Conservation (phyloP, 2,329 filamentous ascomycete genomes). For the Xylaria sp. region DNA sequence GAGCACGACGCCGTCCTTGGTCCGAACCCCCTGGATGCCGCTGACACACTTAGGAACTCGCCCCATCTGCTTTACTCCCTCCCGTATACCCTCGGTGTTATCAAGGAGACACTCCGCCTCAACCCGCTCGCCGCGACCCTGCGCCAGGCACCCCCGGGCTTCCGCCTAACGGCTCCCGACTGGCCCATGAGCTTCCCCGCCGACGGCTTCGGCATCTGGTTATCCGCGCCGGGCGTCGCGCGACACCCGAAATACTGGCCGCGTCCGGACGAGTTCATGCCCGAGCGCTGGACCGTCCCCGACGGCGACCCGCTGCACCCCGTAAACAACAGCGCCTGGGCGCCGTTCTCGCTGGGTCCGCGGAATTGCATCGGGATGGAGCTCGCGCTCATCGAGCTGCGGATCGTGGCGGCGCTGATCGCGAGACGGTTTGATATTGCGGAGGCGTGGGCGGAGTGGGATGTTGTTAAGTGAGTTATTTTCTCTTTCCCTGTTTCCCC, state of each 20-base stretch:
- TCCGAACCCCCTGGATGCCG: slow-evolving; percentile 23
- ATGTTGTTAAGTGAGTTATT: slow-evolving; percentile 25
- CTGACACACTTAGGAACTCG: slow-evolving; percentile 14
- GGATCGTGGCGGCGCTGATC: slow-evolving; percentile 44
- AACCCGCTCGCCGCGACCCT: slow-evolving; percentile 30
- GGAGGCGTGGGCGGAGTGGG: slow-evolving; percentile 39
- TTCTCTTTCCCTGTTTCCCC: not conserved
- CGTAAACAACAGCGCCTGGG: slow-evolving; percentile 39
- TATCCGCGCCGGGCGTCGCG: slow-evolving; percentile 22
- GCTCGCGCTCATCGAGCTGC: slow-evolving; percentile 49
- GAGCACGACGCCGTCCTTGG: slow-evolving; percentile 37
- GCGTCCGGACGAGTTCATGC: slow-evolving; percentile 33
- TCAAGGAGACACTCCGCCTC: slow-evolving; percentile 36
- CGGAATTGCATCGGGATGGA: slow-evolving; percentile 54
- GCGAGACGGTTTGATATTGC: slow-evolving; percentile 47
- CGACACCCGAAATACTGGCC: slow-evolving; percentile 30
- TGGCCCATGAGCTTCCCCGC: slow-evolving; percentile 26
- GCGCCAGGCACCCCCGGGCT: slow-evolving; percentile 20
- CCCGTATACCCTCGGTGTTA: slow-evolving; percentile 34
- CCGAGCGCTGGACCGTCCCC: slow-evolving; percentile 31
- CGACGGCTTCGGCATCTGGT: slow-evolving; percentile 28
- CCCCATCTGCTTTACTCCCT: slow-evolving; percentile 33
- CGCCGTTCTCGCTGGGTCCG: slow-evolving; percentile 49
- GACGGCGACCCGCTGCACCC: slow-evolving; percentile 28
- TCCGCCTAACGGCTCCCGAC: slow-evolving; percentile 22